Percentiles rank a stretch among this genome's conserved stretches.
These are phyloP conservation scores for Gyrodon lividus DNA, from an alignment of 768 basidiomycete species.

Conservation along the genomic window DNA sequence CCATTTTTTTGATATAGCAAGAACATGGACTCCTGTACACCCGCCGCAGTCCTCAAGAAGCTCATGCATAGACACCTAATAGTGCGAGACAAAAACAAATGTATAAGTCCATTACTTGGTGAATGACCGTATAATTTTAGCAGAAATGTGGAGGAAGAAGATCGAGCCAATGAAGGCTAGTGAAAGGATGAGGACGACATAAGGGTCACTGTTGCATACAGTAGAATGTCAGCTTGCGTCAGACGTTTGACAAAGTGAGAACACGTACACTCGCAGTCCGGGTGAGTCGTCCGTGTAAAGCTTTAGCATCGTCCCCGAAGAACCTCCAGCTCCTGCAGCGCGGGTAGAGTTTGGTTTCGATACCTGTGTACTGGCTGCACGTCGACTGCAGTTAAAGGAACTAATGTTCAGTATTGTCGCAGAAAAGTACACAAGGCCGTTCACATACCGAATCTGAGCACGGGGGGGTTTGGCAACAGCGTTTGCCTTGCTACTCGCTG, in stretches of 20 bases:
- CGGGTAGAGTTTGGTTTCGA: slow-evolving; percentile 83
- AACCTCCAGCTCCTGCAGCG: slow-evolving; percentile 93
- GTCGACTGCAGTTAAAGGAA: slow-evolving; percentile 48
- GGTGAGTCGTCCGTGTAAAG: slow-evolving; percentile 98
- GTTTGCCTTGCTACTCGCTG: slow-evolving; percentile 40
- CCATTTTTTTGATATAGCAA: background rate
- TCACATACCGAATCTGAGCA: slow-evolving; percentile 74
- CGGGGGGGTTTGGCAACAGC: slow-evolving; percentile 73
- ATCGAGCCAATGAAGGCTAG: slow-evolving; percentile 97
- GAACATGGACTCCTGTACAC: background rate
- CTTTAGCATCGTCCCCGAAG: slow-evolving; percentile 97
- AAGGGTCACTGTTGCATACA: slow-evolving; percentile 70
- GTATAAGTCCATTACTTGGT: slow-evolving; percentile 56
- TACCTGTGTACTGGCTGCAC: slow-evolving; percentile 64
- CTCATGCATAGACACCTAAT: background rate
- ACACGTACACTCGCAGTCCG: slow-evolving; percentile 91
- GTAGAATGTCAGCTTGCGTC: slow-evolving; percentile 5
- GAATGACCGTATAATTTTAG: slow-evolving; percentile 89
- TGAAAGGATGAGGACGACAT: slow-evolving; percentile 93
- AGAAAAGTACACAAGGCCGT: background rate
- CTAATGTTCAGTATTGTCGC: background rate
- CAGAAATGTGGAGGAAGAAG: slow-evolving; percentile 97
- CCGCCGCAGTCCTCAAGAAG: background rate
- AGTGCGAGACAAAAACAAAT: slow-evolving; percentile 2
- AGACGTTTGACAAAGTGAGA: background rate